Evolutionary conservation across 2,329 filamentous ascomycete species (phyloP), one percentile per base, ranked within the genome.

Genomic region (Tolypocladium tundrense): DNA sequence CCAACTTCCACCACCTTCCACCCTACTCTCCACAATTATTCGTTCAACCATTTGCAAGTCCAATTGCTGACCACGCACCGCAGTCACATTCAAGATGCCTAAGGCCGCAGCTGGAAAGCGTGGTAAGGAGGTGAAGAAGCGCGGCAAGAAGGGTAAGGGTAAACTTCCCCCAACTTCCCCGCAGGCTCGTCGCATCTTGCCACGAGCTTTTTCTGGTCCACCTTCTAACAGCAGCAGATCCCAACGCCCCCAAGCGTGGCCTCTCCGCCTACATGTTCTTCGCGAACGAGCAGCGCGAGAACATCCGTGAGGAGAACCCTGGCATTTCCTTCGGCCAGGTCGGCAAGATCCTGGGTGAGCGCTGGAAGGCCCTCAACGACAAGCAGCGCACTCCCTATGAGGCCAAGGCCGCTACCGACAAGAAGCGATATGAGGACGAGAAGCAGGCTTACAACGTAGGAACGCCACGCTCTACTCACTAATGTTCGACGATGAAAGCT

Each of bases 211-310:
- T 50, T 21, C n/a, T 33, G 61, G 60, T 65, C 62, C 43, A 64
- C 56, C 27, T 52, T 50, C 55, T 59, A 33, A 59, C 61, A 42
- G 13, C 24, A 19, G 10, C 69, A 96, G 92, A 97, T 78, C 91
- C 91, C 77, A 97, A 97, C 79, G 93, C 92, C 61, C 94, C 94
- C 75, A 99, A 97, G 91, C 91, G 94, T 78, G 94, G 93, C 81
- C 90, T 99, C 55, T 97, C 94, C 57, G 94, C 94, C 64, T 99
- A 99, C 86, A 99, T 99, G 94, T 97, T 97, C 88, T 99, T 97
- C 75, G 94, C 94, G 85, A 97, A 97, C 73, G 94, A 97, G 79
- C 91, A 97, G 80, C 92, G 94, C 68, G 93, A 97, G 73, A 96
- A 94, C 76, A 94, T 99, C 68, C 91, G 94, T 69, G 91, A 96